A percentile compares a stretch with the other conserved stretches of the same genome.
Evolutionary conservation across 768 basidiomycete genomes (phyloP).

Genomic region (Phanerodontia chrysosporium): DNA sequence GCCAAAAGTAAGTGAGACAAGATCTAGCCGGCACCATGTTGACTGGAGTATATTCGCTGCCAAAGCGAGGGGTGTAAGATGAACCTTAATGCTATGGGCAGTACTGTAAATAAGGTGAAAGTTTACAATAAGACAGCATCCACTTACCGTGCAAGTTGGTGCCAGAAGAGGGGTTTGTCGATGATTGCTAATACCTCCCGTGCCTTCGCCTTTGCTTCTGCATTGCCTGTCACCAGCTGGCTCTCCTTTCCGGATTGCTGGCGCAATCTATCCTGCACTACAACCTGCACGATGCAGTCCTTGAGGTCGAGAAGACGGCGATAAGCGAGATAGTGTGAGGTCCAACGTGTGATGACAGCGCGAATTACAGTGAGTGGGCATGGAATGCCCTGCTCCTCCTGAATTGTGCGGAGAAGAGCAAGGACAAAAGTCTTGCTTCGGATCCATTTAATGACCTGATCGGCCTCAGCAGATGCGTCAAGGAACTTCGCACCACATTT

Average conservation of each 20-base stretch:
- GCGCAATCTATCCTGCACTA: conserved; percentile 17
- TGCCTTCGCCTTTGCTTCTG: conserved; percentile 23
- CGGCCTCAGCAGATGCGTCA: conserved; percentile 20
- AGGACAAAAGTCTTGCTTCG: conserved; percentile 31
- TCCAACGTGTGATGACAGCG: conserved; percentile 34
- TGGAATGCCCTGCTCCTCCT: conserved; percentile 2
- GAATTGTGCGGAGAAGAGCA: conserved; percentile 23
- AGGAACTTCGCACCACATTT: conserved; percentile 21
- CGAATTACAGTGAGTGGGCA: conserved; percentile 24
- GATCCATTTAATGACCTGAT: conserved; percentile 36
- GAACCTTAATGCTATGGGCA: conserved; percentile 13
- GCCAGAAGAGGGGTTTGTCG: conserved; percentile 28
- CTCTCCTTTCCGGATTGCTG: not conserved
- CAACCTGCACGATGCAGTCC: conserved; percentile 15
- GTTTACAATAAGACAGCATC: not conserved
- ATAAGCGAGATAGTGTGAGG: conserved; percentile 33
- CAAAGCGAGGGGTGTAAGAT: conserved; percentile 28
- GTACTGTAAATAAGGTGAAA: not conserved
- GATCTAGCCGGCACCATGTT: conserved; percentile 20
- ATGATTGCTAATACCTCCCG: conserved; percentile 27
- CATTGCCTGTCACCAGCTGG: conserved; percentile 23
- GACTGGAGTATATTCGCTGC: conserved; percentile 25
- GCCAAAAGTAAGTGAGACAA: conserved; percentile 21
- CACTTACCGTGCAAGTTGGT: conserved; percentile 24
- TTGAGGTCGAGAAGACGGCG: conserved; percentile 26